Evolutionary conservation across 805 yeast species (phyloP).

Genomic region (Phaffomyces opuntiae): DNA sequence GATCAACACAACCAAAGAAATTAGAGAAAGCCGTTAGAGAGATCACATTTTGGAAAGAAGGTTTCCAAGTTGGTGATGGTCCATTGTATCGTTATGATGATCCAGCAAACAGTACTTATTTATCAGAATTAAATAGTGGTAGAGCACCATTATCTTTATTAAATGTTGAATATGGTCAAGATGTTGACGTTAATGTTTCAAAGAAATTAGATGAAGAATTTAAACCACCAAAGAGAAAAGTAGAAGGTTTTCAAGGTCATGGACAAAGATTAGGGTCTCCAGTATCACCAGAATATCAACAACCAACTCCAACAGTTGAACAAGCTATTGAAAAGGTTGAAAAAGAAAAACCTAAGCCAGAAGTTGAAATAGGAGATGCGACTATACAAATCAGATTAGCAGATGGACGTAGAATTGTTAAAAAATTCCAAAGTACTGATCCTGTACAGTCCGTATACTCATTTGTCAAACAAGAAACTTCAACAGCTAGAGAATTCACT

Average conservation of each 20-base stretch:
- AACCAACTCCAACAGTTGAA: slow-evolving; percentile 13
- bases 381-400: slow-evolving; percentile 79
- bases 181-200: slow-evolving; percentile 84
- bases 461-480: slow-evolving; percentile 48
- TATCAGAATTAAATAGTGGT: slow-evolving; percentile 79
- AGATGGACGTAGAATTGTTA: slow-evolving; percentile 64
- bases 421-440: slow-evolving; percentile 57
- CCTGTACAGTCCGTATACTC: slow-evolving; percentile 62
- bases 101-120: slow-evolving; percentile 73
- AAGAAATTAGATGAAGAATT: slow-evolving; percentile 78
- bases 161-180: slow-evolving; percentile 83
- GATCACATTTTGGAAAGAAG: slow-evolving; percentile 93
- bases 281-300: slow-evolving; percentile 58
- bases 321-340: slow-evolving; percentile 12
- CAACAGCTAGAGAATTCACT: slow-evolving; percentile 40
- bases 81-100: slow-evolving; percentile 82
- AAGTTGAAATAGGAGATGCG: slow-evolving; percentile 51
- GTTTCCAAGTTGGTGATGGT: slow-evolving; percentile 93
- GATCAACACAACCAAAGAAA: slow-evolving; percentile 25
- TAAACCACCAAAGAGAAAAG: slow-evolving; percentile 52
- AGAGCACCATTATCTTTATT: slow-evolving; percentile 83
- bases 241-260: slow-evolving; percentile 66
- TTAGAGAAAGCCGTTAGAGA: slow-evolving; percentile 61
- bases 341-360: slow-evolving; percentile 20
- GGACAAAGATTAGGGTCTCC: slow-evolving; percentile 91